Base-by-base conservation (phyloP, 2,329 filamentous ascomycete species). In the Coleophoma eucalyptorum region DNA sequence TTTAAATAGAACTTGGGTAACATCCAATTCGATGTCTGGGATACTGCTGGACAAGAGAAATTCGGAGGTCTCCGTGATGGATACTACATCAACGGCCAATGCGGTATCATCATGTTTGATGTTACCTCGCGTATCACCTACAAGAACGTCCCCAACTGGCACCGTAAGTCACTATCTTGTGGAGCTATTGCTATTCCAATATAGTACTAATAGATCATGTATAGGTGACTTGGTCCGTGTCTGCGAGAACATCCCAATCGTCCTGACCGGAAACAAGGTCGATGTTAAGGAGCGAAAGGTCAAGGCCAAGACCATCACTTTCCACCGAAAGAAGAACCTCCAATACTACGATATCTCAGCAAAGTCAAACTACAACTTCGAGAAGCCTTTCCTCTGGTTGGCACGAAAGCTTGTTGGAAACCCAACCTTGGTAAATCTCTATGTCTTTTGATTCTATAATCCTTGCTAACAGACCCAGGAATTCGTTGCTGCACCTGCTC, bases 141-240 rank as follows among this genome's bases (percentile, higher is more conserved):
- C 88, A 99, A 99, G 89, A 99, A 99, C 81, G 94, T 99, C 60
- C 94, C 94, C 79, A 97, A 97, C 89, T 99, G 94, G 94, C 94
- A 99, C 78, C 94, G 94, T 96, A 86, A 72, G 90, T 85, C 54
- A 16, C 18, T 8, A 11, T 13, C 13, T 21, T 13, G 18, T 6
- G 11, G 21, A 18, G 11, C 32, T 41, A 35, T 40, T 19, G 15
- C 31, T 34, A 3, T 10, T 18, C 21, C 13, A 26, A 37, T 5
- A 12, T 5, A 4, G 40, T 51, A 49, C 53, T 62, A 41, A 65
- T 42, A 16, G 33, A 40, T 43, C n/a, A 15, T 15, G 10, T 46
- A 32, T 58, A 96, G 91, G 92, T 80, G 94, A 99, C 70, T 86
- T 99, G 66, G 92, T 97, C 77, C 94, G 93, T 76, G 93, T 99